Evolutionary conservation across 169 alveolate species (phyloP), one percentile per base, ranked within the genome.

Genomic region (Eimeria tenella): DNA sequence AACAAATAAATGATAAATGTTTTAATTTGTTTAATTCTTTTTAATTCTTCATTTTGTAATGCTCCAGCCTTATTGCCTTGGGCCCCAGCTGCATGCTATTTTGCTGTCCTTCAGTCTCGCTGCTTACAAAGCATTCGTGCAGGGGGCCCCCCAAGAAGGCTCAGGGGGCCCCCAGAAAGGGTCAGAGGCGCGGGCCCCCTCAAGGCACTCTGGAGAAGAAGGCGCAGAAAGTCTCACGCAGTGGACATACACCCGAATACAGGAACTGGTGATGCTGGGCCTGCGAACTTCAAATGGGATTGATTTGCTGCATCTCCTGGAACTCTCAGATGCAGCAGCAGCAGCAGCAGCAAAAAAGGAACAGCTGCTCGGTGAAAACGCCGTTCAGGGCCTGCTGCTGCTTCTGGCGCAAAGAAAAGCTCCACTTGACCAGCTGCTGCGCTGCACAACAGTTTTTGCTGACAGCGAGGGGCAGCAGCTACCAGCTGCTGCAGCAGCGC

Each of bases 191-290:
- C 4, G 42, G 42, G 42, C 42, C 42, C 42, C 42, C 42, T 31
- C 42, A 31, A 31, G 42, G 42, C 42, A 31, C 42, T 31, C 42
- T 31, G 42, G 42, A 31, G 42, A 31, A 31, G 86, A 60, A 31
- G 86, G 49, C 23, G 25, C 86, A 49, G 23, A 0, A 17, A 31
- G 77, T 1, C 62, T 82, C 5, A 82, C 90, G 60, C 21, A 74
- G 73, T 82, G 90, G 90, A 13, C 60, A 17, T 82, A 82, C 75
- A 82, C 90, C 56, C 90, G 90, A 60, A 82, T 82, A 25, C 90
- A 82, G 60, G 90, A 82, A 74, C 58, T 82, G 75, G 17, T 82
- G 62, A 82, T 82, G 90, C 73, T 82, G 13, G 60, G 90, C n/a
- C 90, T 82, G 8, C 73, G 90, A 55, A 82, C 90, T 15, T 21